A percentile compares a stretch with the other conserved stretches of the same genome.
Evolutionary conservation across 768 basidiomycete genomes (phyloP).

Genomic region (Naganishia vaughanmartiniae): DNA sequence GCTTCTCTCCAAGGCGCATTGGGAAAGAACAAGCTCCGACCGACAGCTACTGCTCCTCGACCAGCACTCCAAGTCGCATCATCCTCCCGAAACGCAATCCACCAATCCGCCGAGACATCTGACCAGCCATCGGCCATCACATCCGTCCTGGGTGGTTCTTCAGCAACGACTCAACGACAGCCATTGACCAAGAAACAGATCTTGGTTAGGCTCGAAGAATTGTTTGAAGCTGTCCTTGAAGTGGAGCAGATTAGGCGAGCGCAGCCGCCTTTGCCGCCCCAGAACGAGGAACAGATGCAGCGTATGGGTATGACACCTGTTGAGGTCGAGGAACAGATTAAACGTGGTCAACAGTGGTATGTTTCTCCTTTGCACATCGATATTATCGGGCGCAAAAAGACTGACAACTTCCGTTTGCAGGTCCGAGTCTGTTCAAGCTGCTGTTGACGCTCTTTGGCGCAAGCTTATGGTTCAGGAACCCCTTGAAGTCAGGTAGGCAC

Average conservation of each 20-base stretch:
- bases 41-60: constrained; percentile 92
- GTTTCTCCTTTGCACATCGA: neutral
- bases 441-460: constrained; percentile 72
- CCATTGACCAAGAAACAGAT: constrained; percentile 72
- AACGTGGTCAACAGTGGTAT: constrained; percentile 29
- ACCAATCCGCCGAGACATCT: constrained; percentile 22
- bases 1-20: constrained; percentile 77
- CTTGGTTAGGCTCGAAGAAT: constrained; percentile 71
- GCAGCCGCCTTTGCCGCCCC: constrained; percentile 59
- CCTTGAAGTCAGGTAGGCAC: constrained; percentile 77
- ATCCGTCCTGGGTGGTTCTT: neutral
- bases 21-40: constrained; percentile 88
- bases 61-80: constrained; percentile 87
- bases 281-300: constrained; percentile 34
- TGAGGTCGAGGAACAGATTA: constrained; percentile 33
- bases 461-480: constrained; percentile 81
- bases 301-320: constrained; percentile 34
- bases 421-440: constrained; percentile 36
- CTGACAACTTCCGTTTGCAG: neutral
- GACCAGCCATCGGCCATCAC: constrained; percentile 16
- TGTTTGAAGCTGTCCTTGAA: constrained; percentile 79
- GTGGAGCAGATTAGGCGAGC: constrained; percentile 81
- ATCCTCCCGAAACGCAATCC: constrained; percentile 33
- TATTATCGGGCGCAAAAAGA: neutral
- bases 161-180: constrained; percentile 33